Percentiles rank a stretch among this genome's conserved stretches.
Conservation (phyloP, 1,284 basidiomycete genomes). For the Apiotrichum montevideense region DNA sequence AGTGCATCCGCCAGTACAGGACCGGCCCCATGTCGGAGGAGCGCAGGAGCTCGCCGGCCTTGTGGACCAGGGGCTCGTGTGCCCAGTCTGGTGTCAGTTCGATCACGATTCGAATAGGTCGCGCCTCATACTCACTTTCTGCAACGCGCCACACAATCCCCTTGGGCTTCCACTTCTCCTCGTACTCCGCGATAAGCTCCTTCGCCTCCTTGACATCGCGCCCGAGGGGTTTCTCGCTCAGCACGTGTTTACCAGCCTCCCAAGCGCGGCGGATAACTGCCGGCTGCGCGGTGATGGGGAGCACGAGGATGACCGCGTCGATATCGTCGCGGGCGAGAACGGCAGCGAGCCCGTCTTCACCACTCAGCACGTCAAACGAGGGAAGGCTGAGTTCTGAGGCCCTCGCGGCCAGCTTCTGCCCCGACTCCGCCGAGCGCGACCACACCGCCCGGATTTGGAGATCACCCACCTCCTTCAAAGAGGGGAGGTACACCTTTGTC, state of each 20-base stretch:
- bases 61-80: slow-evolving; percentile 57
- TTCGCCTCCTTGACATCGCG: slow-evolving; percentile 60
- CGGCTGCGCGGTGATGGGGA: slow-evolving; percentile 72
- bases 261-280: slow-evolving; percentile 55
- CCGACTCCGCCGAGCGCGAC: slow-evolving; percentile 65
- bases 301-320: slow-evolving; percentile 62
- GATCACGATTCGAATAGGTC: not conserved
- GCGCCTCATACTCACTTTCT: slow-evolving; percentile 53
- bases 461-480: slow-evolving; percentile 54
- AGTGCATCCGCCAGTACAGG: slow-evolving; percentile 46
- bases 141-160: slow-evolving; percentile 77
- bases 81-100: slow-evolving; percentile 53
- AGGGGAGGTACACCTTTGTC: slow-evolving; percentile 60
- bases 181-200: slow-evolving; percentile 61
- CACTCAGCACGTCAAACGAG: slow-evolving; percentile 39
- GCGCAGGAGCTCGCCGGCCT: slow-evolving; percentile 55
- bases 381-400: slow-evolving; percentile 29
- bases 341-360: slow-evolving; percentile 56
- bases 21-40: slow-evolving; percentile 54
- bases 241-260: slow-evolving; percentile 70
- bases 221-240: slow-evolving; percentile 74
- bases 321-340: slow-evolving; percentile 64
- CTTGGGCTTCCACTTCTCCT: slow-evolving; percentile 58
- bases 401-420: slow-evolving; percentile 50
- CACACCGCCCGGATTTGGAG: slow-evolving; percentile 61